These are phyloP conservation scores for Camelina hispida DNA, from an alignment of 345 rosid species.

Conservation along the genomic window DNA sequence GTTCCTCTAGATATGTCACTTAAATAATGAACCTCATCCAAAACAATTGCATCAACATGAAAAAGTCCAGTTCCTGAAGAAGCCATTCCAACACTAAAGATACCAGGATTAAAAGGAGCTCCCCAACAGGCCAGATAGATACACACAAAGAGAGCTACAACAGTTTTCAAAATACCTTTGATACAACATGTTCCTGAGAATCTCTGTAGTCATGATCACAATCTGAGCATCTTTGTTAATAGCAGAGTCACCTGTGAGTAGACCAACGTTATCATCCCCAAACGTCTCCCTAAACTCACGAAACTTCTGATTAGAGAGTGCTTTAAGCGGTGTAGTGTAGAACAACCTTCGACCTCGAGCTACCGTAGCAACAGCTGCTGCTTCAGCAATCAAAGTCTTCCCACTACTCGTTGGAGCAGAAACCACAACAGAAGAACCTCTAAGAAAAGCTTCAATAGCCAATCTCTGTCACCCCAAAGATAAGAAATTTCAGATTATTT, in stretches of 20 bases:
- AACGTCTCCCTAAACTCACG: conserved; percentile 95
- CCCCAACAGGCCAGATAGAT: background rate
- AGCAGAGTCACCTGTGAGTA: conserved; percentile 91
- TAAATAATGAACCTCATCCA: conserved; percentile 97
- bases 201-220: conserved; percentile 94
- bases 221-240: conserved; percentile 86
- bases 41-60: conserved; percentile 86
- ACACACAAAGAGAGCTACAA: background rate
- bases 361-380: conserved; percentile 90
- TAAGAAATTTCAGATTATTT: conserved; percentile 7
- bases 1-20: conserved; percentile 96
- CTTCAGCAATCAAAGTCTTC: conserved; percentile 96
- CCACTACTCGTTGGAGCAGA: conserved; percentile 99
- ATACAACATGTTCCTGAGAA: conserved; percentile 93
- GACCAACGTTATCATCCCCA: conserved; percentile 88
- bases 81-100: conserved; percentile 80
- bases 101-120: conserved; percentile 6
- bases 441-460: conserved; percentile 79
- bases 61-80: conserved; percentile 86
- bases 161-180: conserved; percentile 58
- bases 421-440: conserved; percentile 90
- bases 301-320: conserved; percentile 95
- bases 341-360: conserved; percentile 82
- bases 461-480: conserved; percentile 53
- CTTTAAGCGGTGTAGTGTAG: conserved; percentile 96